Evolutionary conservation across 1,284 basidiomycete genomes (phyloP).

Genomic region (Macrocybe sp.): DNA sequence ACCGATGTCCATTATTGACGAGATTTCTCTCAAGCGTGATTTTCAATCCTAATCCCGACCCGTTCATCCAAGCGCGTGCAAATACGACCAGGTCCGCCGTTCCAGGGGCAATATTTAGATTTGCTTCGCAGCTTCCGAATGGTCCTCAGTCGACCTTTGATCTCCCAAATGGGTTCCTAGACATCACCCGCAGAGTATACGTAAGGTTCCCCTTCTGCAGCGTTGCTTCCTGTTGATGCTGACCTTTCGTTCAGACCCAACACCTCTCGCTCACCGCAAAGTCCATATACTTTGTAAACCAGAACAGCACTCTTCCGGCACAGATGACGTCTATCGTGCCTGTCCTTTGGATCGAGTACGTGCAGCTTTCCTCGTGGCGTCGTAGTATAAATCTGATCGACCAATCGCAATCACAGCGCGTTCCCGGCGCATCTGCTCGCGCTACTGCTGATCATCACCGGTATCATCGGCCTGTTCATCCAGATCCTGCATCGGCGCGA

Average conservation of each 20-base stretch:
- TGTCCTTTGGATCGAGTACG: slow-evolving; percentile 54
- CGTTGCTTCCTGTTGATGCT: not conserved
- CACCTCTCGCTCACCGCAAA: slow-evolving; percentile 52
- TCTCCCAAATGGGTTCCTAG: slow-evolving; percentile 43
- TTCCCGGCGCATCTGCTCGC: slow-evolving; percentile 47
- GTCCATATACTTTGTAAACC: slow-evolving; percentile 47
- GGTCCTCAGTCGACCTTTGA: slow-evolving; percentile 42
- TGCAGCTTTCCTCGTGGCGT: slow-evolving; percentile 5
- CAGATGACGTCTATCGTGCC: slow-evolving; percentile 34
- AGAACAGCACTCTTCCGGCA: slow-evolving; percentile 31
- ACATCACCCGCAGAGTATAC: slow-evolving; percentile 44
- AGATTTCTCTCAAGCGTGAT: slow-evolving; percentile 32
- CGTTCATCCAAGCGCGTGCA: slow-evolving; percentile 46
- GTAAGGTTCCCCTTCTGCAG: slow-evolving; percentile 28
- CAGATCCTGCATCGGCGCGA: slow-evolving; percentile 42
- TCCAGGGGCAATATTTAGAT: slow-evolving; percentile 51
- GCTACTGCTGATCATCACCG: slow-evolving; percentile 39
- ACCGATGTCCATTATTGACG: not conserved
- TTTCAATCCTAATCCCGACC: slow-evolving; percentile 33
- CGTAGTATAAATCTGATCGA: not conserved
- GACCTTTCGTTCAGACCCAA: slow-evolving; percentile 31
- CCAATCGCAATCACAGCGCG: slow-evolving; percentile 28
- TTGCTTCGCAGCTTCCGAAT: slow-evolving; percentile 32
- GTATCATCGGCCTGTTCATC: slow-evolving; percentile 37
- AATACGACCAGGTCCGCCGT: slow-evolving; percentile 40